Conservation (phyloP, 306 rosid species). For the Argentina anserina region DNA sequence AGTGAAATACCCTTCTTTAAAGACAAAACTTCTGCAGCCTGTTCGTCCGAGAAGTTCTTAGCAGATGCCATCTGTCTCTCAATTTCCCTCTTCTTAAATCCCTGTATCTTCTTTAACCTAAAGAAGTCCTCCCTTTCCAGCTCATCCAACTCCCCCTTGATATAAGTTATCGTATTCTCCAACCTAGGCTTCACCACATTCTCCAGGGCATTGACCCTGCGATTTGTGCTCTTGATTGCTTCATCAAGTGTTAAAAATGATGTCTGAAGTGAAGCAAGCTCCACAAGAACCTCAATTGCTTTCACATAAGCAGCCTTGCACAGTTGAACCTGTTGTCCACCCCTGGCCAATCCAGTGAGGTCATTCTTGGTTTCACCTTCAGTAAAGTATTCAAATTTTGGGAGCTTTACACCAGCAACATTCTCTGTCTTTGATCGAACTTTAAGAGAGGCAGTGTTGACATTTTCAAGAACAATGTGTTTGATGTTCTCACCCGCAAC, state of each 20-base stretch:
- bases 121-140: slow-evolving; percentile 96
- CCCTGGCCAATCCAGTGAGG: slow-evolving; percentile 89
- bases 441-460: slow-evolving; percentile 65
- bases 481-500: slow-evolving; percentile 93
- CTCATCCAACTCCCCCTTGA: slow-evolving; percentile 90
- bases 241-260: slow-evolving; percentile 89
- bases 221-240: slow-evolving; percentile 87
- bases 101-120: slow-evolving; percentile 92
- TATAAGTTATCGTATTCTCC: slow-evolving; percentile 83
- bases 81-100: slow-evolving; percentile 75
- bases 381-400: slow-evolving; percentile 68
- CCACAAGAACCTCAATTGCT: slow-evolving; percentile 91
- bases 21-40: slow-evolving; percentile 47
- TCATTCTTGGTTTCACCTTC: slow-evolving; percentile 81
- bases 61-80: slow-evolving; percentile 60
- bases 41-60: slow-evolving; percentile 48
- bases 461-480: slow-evolving; percentile 85
- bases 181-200: slow-evolving; percentile 84
- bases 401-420: slow-evolving; percentile 88
- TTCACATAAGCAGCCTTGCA: slow-evolving; percentile 82
- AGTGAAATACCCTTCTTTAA: slow-evolving; percentile 54
- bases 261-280: slow-evolving; percentile 94
- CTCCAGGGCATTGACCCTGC: slow-evolving; percentile 93
- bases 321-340: slow-evolving; percentile 92
- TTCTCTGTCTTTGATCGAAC: slow-evolving; percentile 86